These are phyloP conservation scores for Cladophialophora psammophila DNA, from an alignment of 2,329 filamentous ascomycete genomes.

Conservation along the genomic window DNA sequence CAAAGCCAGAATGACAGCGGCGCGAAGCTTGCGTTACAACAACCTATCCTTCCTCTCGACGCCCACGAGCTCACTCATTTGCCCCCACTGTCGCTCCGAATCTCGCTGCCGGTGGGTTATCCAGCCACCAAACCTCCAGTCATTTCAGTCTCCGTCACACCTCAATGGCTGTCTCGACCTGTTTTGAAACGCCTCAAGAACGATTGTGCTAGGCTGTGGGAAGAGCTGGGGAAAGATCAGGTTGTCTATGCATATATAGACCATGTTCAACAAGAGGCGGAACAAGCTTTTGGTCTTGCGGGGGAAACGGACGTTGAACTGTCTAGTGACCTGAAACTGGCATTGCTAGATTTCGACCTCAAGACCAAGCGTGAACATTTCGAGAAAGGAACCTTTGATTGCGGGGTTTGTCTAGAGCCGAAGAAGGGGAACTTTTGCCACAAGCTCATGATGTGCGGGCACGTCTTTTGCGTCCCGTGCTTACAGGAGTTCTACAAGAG, in stretches of 20 bases:
- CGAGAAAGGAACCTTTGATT: slow-evolving; percentile 84
- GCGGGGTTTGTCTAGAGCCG: slow-evolving; percentile 86
- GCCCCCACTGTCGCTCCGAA: slow-evolving; percentile 61
- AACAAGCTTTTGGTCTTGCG: slow-evolving; percentile 61
- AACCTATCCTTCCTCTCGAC: slow-evolving; percentile 26
- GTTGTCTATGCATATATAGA: slow-evolving; percentile 68
- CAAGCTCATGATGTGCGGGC: slow-evolving; percentile 79
- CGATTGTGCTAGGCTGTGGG: slow-evolving; percentile 63
- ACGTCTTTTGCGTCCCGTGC: slow-evolving; percentile 91
- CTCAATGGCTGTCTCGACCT: slow-evolving; percentile 60
- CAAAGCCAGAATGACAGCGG: slow-evolving; percentile 39
- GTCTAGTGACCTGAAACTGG: slow-evolving; percentile 65
- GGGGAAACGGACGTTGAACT: slow-evolving; percentile 52
- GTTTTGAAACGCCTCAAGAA: slow-evolving; percentile 55
- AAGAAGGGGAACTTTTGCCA: slow-evolving; percentile 88
- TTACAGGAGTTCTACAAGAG: slow-evolving; percentile 88
- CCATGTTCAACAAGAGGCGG: slow-evolving; percentile 65
- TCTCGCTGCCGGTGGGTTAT: slow-evolving; percentile 63
- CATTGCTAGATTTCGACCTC: slow-evolving; percentile 79
- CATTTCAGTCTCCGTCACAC: slow-evolving; percentile 57
- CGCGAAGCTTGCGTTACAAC: slow-evolving; percentile 21
- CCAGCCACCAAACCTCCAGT: slow-evolving; percentile 60
- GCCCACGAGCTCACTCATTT: slow-evolving; percentile 60
- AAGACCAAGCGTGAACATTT: slow-evolving; percentile 77
- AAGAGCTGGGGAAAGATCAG: slow-evolving; percentile 64